These are phyloP conservation scores for Kregervanrija pseudodelftensis DNA, from an alignment of 805 yeast species.

Conservation along the genomic window DNA sequence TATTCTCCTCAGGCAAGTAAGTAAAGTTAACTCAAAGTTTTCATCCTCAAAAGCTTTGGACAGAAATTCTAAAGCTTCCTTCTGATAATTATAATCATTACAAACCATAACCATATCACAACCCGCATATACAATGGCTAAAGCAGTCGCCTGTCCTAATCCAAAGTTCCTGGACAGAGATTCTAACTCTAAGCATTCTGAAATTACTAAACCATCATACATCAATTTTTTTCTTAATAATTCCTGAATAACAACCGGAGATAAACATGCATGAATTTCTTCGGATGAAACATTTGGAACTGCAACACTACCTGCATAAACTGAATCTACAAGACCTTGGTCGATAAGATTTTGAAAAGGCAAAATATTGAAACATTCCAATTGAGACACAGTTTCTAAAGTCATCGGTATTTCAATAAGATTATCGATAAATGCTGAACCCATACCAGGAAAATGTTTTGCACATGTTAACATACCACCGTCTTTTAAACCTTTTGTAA, in stretches of 20 bases:
- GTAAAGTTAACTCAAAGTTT: constrained; percentile 34
- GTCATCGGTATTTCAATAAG: constrained; percentile 53
- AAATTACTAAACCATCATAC: constrained; percentile 49
- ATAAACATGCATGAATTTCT: constrained; percentile 57
- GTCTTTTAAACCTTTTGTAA: constrained; percentile 44
- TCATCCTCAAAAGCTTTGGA: constrained; percentile 28
- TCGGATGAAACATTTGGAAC: constrained; percentile 54
- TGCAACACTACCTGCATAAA: constrained; percentile 58
- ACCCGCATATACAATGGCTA: constrained; percentile 51
- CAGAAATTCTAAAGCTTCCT: constrained; percentile 44
- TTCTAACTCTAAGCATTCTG: constrained; percentile 59
- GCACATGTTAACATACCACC: constrained; percentile 52
- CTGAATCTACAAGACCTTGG: constrained; percentile 41
- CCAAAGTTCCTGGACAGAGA: constrained; percentile 58
- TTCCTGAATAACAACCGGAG: constrained; percentile 44
- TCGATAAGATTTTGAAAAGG: constrained; percentile 45
- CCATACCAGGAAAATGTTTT: constrained; percentile 63
- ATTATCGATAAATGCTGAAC: constrained; percentile 52
- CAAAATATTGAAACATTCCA: constrained; percentile 40
- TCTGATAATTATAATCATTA: constrained; percentile 45
- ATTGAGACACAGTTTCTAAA: constrained; percentile 46
- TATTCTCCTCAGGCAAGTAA: constrained; percentile 35
- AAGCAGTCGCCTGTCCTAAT: constrained; percentile 56
- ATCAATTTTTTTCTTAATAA: constrained; percentile 43
- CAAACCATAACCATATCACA: constrained; percentile 61